Conservation (phyloP, 2,329 filamentous ascomycete genomes). For the Ceratocystis diversiconidia region DNA sequence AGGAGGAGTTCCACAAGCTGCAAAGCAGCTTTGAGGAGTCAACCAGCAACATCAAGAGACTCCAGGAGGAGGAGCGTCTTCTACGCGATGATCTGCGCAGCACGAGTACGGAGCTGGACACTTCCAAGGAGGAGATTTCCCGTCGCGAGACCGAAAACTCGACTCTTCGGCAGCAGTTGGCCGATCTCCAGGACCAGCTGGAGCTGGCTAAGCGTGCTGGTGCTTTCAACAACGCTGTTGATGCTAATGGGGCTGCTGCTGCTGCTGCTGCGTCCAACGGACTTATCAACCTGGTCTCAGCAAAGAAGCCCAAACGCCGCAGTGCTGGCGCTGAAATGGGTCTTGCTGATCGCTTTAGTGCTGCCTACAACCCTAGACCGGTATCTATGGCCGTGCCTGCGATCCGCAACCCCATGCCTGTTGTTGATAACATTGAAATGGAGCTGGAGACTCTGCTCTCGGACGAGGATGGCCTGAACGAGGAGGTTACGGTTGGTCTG, state of each 20-base stretch:
- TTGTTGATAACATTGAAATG: conserved; percentile 80
- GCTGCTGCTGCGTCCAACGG: conserved; percentile 44
- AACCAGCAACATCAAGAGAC: conserved; percentile 73
- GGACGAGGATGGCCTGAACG: conserved; percentile 89
- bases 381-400: conserved; percentile 84
- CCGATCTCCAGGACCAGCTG: conserved; percentile 82
- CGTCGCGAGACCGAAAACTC: conserved; percentile 74
- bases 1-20: conserved; percentile 87
- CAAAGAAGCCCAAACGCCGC: conserved; percentile 90
- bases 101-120: conserved; percentile 69
- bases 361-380: conserved; percentile 82
- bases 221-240: conserved; percentile 55
- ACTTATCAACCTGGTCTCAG: conserved; percentile 90
- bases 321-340: conserved; percentile 79
- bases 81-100: conserved; percentile 68
- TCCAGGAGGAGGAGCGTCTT: conserved; percentile 86
- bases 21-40: conserved; percentile 85
- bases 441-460: conserved; percentile 88
- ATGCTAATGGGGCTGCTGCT: conserved; percentile 27
- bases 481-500: conserved; percentile 90
- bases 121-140: conserved; percentile 57
- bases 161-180: conserved; percentile 72
- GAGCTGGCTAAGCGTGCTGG: conserved; percentile 64
- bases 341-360: conserved; percentile 79
- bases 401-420: conserved; percentile 37